Evolutionary conservation across 805 yeast genomes (phyloP).

Genomic region (Lipomyces sp.): DNA sequence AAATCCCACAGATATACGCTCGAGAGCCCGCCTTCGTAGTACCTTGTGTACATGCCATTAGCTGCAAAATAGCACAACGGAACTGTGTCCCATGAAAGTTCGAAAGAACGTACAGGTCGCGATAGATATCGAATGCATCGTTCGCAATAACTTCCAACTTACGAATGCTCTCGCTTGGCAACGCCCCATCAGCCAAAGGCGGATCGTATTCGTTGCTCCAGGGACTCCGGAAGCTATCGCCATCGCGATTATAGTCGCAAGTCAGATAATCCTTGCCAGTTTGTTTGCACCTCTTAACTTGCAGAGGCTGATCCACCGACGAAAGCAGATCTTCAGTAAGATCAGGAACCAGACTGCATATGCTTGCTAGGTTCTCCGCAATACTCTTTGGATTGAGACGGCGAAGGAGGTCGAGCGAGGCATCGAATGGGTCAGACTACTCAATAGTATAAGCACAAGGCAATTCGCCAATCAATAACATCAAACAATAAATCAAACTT

Average conservation of each 20-base stretch:
- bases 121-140: slow-evolving; percentile 85
- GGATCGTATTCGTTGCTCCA: slow-evolving; percentile 74
- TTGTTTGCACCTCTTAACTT: slow-evolving; percentile 47
- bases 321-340: slow-evolving; percentile 84
- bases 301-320: slow-evolving; percentile 81
- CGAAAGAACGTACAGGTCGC: slow-evolving; percentile 55
- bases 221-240: slow-evolving; percentile 88
- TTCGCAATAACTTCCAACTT: slow-evolving; percentile 77
- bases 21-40: slow-evolving; percentile 91
- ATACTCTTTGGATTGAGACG: slow-evolving; percentile 69
- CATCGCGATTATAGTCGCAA: slow-evolving; percentile 94
- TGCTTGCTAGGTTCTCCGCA: slow-evolving; percentile 43
- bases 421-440: slow-evolving; percentile 55
- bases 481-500: background rate
- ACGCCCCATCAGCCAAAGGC: slow-evolving; percentile 61
- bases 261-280: slow-evolving; percentile 69
- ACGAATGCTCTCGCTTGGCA: slow-evolving; percentile 64
- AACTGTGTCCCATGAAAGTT: background rate
- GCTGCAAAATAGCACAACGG: background rate
- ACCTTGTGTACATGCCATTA: slow-evolving; percentile 39
- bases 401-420: slow-evolving; percentile 72
- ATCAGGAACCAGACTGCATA: slow-evolving; percentile 57
- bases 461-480: background rate
- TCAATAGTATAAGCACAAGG: background rate
- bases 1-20: slow-evolving; percentile 91